Evolutionary conservation across 306 rosid genomes (phyloP), one percentile per base, ranked within the genome.

Genomic region (Malus asiatica): DNA sequence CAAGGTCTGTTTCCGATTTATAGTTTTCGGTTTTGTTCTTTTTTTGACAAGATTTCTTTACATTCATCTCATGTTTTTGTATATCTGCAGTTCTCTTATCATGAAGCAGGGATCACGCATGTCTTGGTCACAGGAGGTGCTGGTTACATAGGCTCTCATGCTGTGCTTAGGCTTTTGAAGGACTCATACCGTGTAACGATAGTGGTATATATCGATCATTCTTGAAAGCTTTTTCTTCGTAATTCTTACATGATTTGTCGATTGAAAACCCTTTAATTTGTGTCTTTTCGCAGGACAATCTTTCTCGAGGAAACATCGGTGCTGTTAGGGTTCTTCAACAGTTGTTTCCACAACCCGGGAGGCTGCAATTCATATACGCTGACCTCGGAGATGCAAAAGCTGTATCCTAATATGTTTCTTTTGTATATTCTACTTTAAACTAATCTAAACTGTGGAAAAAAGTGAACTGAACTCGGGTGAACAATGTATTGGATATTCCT

Each of bases 51-150:
- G 2, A 29, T 66, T 23, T 10, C 27, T 55, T 30, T 77, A 8
- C 38, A 38, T 18, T 64, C 14, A 45, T 8, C 30, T 52, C 60
- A 15, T 60, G 18, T 29, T 63, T 20, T 74, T 6, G 80, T 76
- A 48, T 71, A 22, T 32, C 22, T 75, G 45, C 85, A 95, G 99
- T 90, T 92, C 84, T 79, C 89, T 30, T 33, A 72, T 44, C 78
- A 68, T 58, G 97, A 90, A 76, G 86, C 81, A 13, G 97, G 99
- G 72, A 87, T 89, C 38, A 89, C 89, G 20, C 99, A 92, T 81
- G 98, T 92, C 13, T 78, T 92, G 67, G 97, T 95, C 66, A 95
- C 99, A 2, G 98, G 97, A 82, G 98, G 99, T 77, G 99, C 99
- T 14, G 99, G 99, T 62, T 95, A 88, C 78, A 92, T 92, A 22